Base-by-base conservation (phyloP, 108 stramenopile species). In the Parietichytrium sp. region DNA sequence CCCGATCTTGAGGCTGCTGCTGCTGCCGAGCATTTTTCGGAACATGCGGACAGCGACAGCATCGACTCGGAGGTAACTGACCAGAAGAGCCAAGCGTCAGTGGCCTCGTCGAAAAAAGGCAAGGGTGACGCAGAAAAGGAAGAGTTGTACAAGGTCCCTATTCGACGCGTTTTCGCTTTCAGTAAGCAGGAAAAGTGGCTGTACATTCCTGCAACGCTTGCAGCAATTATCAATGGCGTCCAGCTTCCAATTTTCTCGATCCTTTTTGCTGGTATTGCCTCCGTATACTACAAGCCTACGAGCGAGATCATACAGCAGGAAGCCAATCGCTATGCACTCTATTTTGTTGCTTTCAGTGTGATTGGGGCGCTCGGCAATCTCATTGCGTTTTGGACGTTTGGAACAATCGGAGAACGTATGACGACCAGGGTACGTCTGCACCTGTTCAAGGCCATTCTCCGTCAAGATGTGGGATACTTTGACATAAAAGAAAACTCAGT, bases 381-480 rank as follows among this genome's bases (percentile, higher is more conserved):
- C 26, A 18, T 10, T 4, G 45, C 54, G 52, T 23, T 47, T 6
- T 16, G 10, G 12, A 23, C 16, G 30, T 81, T 55, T 55, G 54
- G 54, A 15, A 47, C 29, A 25, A 31, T 86, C 33, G 87, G 87
- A 27, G 88, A 82, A 47, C 80, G 87, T 16, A 42, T 89, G 27
- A 85, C 87, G 4, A 51, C 78, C 12, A 54, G 81, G 47, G 51
- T 89, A 4, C 88, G 87, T 20, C 42, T 47, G 3, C 47, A 78
- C 27, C 54, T 81, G 26, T 88, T 88, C 84, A 45, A 20, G 23
- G 79, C 85, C 3, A 31, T 72, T 7, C 7, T 86, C 48, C 85
- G 85, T 18, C 78, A 84, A 47, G 47, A 36, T 3, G 72, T 25
- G 36, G 82, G 15, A 8, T 52, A 27, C 36, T 81, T 72, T 45